Conservation (phyloP, 768 basidiomycete genomes). For the Macrolepiota fuliginosa region DNA sequence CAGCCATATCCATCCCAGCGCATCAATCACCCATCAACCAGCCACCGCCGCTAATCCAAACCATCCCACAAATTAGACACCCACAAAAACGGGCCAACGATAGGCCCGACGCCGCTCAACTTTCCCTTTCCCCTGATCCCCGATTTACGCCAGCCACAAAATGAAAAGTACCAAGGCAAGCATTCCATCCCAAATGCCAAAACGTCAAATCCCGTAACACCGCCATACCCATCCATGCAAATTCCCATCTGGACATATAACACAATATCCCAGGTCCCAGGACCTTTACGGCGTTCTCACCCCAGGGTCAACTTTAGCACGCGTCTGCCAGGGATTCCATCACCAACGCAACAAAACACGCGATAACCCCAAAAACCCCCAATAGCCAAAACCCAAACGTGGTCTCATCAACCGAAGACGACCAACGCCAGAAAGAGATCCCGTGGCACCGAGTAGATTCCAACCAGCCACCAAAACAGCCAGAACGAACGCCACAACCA, state of each 20-base stretch:
- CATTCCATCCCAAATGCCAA: no score
- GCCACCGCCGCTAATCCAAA: background rate
- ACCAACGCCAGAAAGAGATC: no score
- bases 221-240: no score
- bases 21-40: background rate
- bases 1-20: background rate
- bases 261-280: background rate
- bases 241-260: background rate
- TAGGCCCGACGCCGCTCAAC: background rate
- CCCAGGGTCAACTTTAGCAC: background rate
- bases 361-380: background rate
- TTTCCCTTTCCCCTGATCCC: background rate
- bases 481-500: no score
- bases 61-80: background rate
- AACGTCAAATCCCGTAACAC: no score
- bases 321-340: background rate
- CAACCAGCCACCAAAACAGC: no score
- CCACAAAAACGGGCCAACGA: background rate
- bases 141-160: background rate
- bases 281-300: background rate
- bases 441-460: no score
- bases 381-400: background rate
- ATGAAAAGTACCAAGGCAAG: no score
- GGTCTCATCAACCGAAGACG: no score
- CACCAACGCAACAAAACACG: background rate